Base-by-base conservation (phyloP, 495 filamentous ascomycete species). In the Aspergillus steynii region DNA sequence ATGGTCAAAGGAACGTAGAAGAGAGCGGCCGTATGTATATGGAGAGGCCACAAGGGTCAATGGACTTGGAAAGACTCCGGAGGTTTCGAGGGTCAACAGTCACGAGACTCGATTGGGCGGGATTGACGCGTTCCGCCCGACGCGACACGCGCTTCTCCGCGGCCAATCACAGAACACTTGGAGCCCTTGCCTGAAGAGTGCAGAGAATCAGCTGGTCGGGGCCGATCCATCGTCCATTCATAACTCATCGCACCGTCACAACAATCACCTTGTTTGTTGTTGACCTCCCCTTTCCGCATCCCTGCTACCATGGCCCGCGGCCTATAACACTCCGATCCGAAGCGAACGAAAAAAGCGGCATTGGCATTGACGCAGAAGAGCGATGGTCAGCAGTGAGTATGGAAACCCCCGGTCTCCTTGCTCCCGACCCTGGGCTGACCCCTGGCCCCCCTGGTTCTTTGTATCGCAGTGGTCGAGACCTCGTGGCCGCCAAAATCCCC, bases 401-500 rank as follows among this genome's bases (percentile, higher is more conserved):
- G 10, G 32, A 47, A 1, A 56, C 27, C 31, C 20, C 56, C 8
- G 20, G 31, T 42, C 20, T 29, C 53, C 45, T 20, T 58, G n/a
- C 26, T n/a, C 4, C 50, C 8, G 14, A 15, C n/a, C 5, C 5
- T 52, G 0, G 28, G 51, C 47, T 64, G 57, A 60, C 28, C 20
- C 9, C 56, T 5, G 7, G 3, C 37, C 32, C 26, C 14, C 9
- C 42, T 56, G 2, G n/a, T 31, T 42, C 37, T 4, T 42, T 12
- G 37, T 37, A 54, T 58, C 26, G 37, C 29, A 77, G 74, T 80
- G 78, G 75, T 68, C 42, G 83, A 86, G 63, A 74, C 77, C 61
- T 84, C 86, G 73, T 97, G 93, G 93, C 93, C 93, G 48, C 93
- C 93, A 14, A 83, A 88, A 71, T 96, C 92, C 15, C 93, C 93